Evolutionary conservation across 2,329 filamentous ascomycete genomes (phyloP).

Genomic region (Parasarocladium wereldwijsianum): DNA sequence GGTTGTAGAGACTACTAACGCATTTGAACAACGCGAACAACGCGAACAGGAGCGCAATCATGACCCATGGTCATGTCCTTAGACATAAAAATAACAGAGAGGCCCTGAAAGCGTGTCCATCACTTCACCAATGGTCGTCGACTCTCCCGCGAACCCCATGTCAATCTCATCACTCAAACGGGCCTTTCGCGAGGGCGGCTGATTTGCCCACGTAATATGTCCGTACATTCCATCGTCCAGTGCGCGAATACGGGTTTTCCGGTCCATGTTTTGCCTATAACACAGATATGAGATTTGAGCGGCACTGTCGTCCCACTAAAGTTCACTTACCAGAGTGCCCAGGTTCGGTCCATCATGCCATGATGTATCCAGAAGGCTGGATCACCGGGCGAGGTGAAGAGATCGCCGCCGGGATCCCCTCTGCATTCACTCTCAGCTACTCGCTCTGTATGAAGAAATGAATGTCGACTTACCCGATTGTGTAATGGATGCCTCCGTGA

Average conservation of each 20-base stretch:
- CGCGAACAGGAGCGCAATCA: no score
- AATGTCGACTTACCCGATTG: slow-evolving; percentile 9
- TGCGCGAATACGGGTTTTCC: slow-evolving; percentile 10
- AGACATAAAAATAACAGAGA: slow-evolving; percentile 17
- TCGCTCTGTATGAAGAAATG: not conserved
- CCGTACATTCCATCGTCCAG: slow-evolving; percentile 13
- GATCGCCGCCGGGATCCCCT: slow-evolving; percentile 19
- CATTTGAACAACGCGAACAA: no score
- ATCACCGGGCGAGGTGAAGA: slow-evolving; percentile 15
- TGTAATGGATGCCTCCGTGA: slow-evolving; percentile 16
- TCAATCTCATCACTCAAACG: slow-evolving; percentile 13
- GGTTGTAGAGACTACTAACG: no score
- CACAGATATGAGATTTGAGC: not conserved
- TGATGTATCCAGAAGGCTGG: slow-evolving; percentile 15
- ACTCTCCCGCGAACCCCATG: slow-evolving; percentile 14
- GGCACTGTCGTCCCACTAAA: not conserved
- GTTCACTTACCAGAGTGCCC: slow-evolving; percentile 11
- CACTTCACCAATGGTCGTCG: slow-evolving; percentile 13
- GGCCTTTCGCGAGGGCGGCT: slow-evolving; percentile 11
- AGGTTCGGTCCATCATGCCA: slow-evolving; percentile 14
- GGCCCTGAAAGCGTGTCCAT: slow-evolving; percentile 15
- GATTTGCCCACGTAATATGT: slow-evolving; percentile 15
- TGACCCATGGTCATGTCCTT: no score
- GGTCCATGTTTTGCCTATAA: slow-evolving; percentile 10
- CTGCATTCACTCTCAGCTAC: slow-evolving; percentile 2